phyloP scores from a whole-genome alignment of 2,329 filamentous ascomycete genomes.

The Claviceps sorghi region DNA sequence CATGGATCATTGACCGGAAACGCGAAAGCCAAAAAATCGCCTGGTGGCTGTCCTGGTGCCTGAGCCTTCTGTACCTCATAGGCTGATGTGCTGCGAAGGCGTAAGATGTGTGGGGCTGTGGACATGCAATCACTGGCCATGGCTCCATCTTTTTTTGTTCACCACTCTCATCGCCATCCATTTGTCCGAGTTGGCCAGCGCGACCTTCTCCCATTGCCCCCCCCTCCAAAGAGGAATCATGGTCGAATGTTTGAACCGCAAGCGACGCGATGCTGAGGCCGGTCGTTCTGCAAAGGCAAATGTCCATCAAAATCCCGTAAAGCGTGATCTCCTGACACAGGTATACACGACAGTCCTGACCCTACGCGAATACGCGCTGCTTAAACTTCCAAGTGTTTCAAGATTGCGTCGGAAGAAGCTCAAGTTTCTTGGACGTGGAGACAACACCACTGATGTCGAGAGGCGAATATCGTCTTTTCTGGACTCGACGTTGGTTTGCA shows the following conservation, averaged over 20 bases:
- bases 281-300: background rate
- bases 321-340: constrained; percentile 50
- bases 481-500: constrained; percentile 55
- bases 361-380: constrained; percentile 56
- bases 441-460: constrained; percentile 19
- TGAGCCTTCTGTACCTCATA: too few species aligned
- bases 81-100: too few species aligned
- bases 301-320: constrained; percentile 13
- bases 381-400: constrained; percentile 51
- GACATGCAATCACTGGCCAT: background rate
- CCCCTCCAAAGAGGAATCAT: constrained; percentile 9
- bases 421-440: constrained; percentile 24
- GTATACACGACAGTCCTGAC: constrained; percentile 54
- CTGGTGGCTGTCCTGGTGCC: too few species aligned
- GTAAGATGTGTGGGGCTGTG: too few species aligned
- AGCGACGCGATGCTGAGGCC: constrained; percentile 9
- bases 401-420: constrained; percentile 46
- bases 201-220: background rate
- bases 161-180: background rate
- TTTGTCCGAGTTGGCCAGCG: background rate
- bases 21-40: too few species aligned
- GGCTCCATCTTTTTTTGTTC: background rate
- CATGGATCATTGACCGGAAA: too few species aligned
- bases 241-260: constrained; percentile 15
- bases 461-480: constrained; percentile 41